These are phyloP conservation scores for Pseudopyricularia cyperi DNA, from an alignment of 2,329 filamentous ascomycete species.

Conservation along the genomic window DNA sequence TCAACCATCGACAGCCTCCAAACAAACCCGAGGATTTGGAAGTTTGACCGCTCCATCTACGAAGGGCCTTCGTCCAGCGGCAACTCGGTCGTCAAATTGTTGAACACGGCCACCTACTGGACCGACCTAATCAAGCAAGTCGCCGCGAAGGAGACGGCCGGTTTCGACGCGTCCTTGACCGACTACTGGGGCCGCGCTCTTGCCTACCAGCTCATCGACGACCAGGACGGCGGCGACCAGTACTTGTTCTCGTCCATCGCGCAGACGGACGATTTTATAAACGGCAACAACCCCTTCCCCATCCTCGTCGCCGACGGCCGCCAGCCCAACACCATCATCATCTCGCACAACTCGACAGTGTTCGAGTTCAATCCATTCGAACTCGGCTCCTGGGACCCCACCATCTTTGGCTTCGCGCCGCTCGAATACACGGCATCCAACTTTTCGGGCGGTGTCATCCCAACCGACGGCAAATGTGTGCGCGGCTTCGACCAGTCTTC, in stretches of 20 bases:
- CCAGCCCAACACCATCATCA: constrained; percentile 26
- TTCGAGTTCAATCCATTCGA: constrained; percentile 57
- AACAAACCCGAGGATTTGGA: constrained; percentile 23
- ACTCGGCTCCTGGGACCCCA: constrained; percentile 50
- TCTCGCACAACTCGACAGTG: constrained; percentile 43
- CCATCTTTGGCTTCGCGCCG: constrained; percentile 45
- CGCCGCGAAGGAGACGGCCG: constrained; percentile 43
- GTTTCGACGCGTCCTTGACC: constrained; percentile 60
- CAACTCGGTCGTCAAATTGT: constrained; percentile 8
- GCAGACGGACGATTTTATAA: constrained; percentile 26
- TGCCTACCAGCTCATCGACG: constrained; percentile 76
- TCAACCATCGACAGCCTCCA: constrained; percentile 49
- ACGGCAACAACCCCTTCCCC: constrained; percentile 31
- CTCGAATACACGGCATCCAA: constrained; percentile 47
- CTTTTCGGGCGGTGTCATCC: constrained; percentile 40
- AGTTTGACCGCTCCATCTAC: constrained; percentile 21
- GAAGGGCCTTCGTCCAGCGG: constrained; percentile 11
- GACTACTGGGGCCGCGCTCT: constrained; percentile 84
- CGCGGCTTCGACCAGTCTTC: constrained; percentile 72
- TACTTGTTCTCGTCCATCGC: constrained; percentile 69
- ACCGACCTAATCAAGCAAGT: constrained; percentile 44
- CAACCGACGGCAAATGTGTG: constrained; percentile 46
- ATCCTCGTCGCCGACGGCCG: constrained; percentile 36
- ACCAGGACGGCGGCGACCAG: constrained; percentile 55
- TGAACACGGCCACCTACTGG: constrained; percentile 39